A percentile compares a stretch with the other conserved stretches of the same genome.
Conservation (phyloP, 1,139 yeast genomes). For the Candida tetrigidarum region DNA sequence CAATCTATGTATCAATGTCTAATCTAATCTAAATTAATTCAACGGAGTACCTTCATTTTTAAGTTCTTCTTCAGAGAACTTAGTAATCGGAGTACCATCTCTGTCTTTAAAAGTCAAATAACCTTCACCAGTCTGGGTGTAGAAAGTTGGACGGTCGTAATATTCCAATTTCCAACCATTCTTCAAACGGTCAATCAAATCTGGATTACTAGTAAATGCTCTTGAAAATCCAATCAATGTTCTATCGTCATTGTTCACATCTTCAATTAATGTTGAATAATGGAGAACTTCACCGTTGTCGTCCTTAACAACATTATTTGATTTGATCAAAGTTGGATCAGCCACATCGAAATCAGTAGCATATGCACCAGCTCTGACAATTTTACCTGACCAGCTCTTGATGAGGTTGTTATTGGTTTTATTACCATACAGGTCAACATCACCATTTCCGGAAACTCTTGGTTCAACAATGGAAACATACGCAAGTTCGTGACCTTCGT, state of each 20-base stretch:
- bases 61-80: slow-evolving; percentile 13
- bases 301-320: slow-evolving; percentile 18
- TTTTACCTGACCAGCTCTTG: slow-evolving; percentile 18
- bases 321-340: slow-evolving; percentile 19
- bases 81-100: slow-evolving; percentile 10
- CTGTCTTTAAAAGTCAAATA: slow-evolving; percentile 23
- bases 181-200: slow-evolving; percentile 42
- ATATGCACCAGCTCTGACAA: slow-evolving; percentile 22
- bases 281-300: slow-evolving; percentile 17
- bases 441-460: slow-evolving; percentile 22
- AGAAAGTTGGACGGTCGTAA: slow-evolving; percentile 28
- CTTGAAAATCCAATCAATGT: slow-evolving; percentile 51
- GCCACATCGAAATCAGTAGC: slow-evolving; percentile 21
- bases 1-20: too few relatives aligned
- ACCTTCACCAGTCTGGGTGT: slow-evolving; percentile 23
- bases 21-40: background rate
- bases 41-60: slow-evolving; percentile 14
- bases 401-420: slow-evolving; percentile 21
- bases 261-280: slow-evolving; percentile 17
- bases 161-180: slow-evolving; percentile 17
- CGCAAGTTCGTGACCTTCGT: slow-evolving; percentile 21
- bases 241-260: slow-evolving; percentile 27
- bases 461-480: slow-evolving; percentile 29
- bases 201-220: slow-evolving; percentile 53
- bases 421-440: slow-evolving; percentile 22